Base-by-base conservation (phyloP, 2,329 filamentous ascomycete species). In the Monosporascus sp. region DNA sequence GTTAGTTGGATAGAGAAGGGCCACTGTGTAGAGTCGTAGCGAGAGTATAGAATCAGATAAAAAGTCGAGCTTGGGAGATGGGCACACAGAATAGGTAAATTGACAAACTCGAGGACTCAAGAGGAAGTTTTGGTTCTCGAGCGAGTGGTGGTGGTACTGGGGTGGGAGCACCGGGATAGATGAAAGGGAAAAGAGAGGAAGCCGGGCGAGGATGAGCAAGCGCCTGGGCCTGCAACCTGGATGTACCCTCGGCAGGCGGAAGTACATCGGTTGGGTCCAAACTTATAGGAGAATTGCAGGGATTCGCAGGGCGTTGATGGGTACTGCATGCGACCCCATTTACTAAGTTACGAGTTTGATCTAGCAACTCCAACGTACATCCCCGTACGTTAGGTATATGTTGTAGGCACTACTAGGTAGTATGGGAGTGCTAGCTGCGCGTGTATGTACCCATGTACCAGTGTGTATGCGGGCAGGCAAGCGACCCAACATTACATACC, bases 281-380 rank as follows among this genome's bases (percentile, higher is more conserved):
- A 31, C 22, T 17, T n/a, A 41, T 38, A 37, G 19, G 41, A 48
- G 46, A 36, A 43, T 48, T n/a, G 17, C 51, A 52, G 51, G 51
- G 51, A 49, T 52, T 36, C 4, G 22, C 36, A 34, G 20, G 26
- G 45, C n/a, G 4, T 37, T 16, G 43, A 52, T 48, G 50, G 44
- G 31, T 31, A 31, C 26, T 31, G 19, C 38, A 26, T 19, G 27
- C 14, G 41, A 36, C 38, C 27, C 34, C 44, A 48, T 52, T 36
- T 26, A 47, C 50, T 46, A 45, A 31, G 2, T 34, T 34, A 34
- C 31, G 8, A 34, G 31, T 34, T 11, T 34, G 11, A 34, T 34
- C 31, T 14, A 34, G 31, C 31, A 34, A 34, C 3, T 34, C 31
- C 31, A 9, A 11, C 31, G 9, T 14, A 34, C 31, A 34, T 34